Base-by-base conservation (phyloP, 2,329 filamentous ascomycete species). In the Pyrenophora graminea region DNA sequence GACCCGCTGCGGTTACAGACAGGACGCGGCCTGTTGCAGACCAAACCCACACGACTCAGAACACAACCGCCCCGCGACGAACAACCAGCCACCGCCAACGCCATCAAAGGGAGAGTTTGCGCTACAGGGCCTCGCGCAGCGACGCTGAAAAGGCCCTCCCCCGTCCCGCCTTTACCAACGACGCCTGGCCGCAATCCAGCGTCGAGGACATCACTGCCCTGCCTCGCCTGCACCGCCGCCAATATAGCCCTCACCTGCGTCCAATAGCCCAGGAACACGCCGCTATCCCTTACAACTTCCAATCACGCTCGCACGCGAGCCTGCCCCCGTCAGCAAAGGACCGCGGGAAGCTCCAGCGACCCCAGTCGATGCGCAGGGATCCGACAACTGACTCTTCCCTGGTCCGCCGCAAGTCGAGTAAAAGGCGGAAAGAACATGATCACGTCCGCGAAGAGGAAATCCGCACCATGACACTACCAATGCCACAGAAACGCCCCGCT, bases 401-500 rank as follows among this genome's bases (percentile, higher is more conserved):
- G 23, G 74, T 83, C 44, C 83, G 86, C 52, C 86, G 87, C 55
- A 90, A 85, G 67, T 88, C 88, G 34, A 91, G 85, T 77, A 95
- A 74, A 60, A 71, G 90, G 75, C 84, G 87, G 63, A 62, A 58
- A 45, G 65, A 67, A 39, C 86, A 87, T 61, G 89, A 95, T 56
- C 84, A 85, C 68, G 81, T 88, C 51, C 83, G 93, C 50, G 92
- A 96, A 74, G 90, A 90, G 56, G 91, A 96, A 74, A 91, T 97
- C 67, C 89, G 87, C 68, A 86, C 90, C 46, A 90, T 97, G 88
- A 89, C 85, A 66, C 83, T 85, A 54, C 80, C 82, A 2, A 82
- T 87, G 60, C 85, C 89, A 5, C 76, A 85, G 53, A 81, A 79
- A 45, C 83, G 89, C 44, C 80, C 86, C 5, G 81, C 81, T 9